A percentile compares a stretch with the other conserved stretches of the same genome.
Evolutionary conservation across 2,329 filamentous ascomycete species (phyloP).

Genomic region (Escovopsis sp.): DNA sequence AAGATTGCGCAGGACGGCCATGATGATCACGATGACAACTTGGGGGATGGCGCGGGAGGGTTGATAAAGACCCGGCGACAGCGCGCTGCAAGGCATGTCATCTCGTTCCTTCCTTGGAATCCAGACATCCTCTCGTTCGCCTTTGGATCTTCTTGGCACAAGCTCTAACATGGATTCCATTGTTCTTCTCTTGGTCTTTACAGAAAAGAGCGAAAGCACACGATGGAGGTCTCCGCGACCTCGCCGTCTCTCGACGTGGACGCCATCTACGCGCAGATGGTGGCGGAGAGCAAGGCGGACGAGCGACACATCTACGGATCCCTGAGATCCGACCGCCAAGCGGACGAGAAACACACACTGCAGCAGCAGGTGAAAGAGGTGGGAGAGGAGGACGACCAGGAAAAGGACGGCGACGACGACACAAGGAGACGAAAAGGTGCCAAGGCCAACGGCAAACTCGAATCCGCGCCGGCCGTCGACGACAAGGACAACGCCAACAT

Average conservation of each 20-base stretch:
- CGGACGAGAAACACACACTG: conserved; percentile 2
- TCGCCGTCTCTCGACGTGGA: conserved; percentile 60
- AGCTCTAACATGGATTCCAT: no score
- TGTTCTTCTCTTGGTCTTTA: no score
- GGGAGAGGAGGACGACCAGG: conserved; percentile 1
- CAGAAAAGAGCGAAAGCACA: conserved; percentile 43
- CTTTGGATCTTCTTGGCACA: no score
- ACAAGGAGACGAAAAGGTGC: no score
- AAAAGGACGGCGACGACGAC: background rate
- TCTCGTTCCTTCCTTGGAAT: no score
- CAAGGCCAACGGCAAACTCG: no score
- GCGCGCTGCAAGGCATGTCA: conserved; percentile 46
- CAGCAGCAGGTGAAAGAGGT: conserved; percentile 1
- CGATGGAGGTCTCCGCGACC: no score
- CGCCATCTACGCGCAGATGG: conserved; percentile 54
- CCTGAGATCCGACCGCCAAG: no score
- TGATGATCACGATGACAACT: conserved; percentile 28
- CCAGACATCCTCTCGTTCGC: no score
- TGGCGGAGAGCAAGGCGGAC: conserved; percentile 21
- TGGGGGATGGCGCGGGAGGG: conserved; percentile 43
- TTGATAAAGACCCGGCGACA: conserved; percentile 60
- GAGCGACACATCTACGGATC: no score
- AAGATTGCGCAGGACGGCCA: conserved; percentile 28
- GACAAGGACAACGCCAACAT: conserved; percentile 23
- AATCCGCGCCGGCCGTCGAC: conserved; percentile 1